phyloP scores from a whole-genome alignment of 441 rosid genomes.

The Erodium texanum region DNA sequence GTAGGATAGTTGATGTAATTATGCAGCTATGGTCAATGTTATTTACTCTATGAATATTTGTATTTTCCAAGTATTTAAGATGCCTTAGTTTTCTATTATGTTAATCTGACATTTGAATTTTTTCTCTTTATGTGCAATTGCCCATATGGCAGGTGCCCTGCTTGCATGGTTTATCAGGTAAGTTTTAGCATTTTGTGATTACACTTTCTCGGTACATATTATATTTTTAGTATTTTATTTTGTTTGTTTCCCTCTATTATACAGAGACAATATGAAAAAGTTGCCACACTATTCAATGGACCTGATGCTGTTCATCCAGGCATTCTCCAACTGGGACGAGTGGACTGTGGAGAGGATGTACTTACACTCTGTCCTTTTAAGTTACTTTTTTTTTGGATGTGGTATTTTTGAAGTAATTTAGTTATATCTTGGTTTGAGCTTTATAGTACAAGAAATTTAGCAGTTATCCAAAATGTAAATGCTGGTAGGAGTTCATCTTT shows the following conservation, averaged over 20 bases:
- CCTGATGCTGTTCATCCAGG: slow-evolving; percentile 92
- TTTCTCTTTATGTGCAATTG: slow-evolving; percentile 15
- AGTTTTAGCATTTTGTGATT: slow-evolving; percentile 8
- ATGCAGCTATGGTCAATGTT: not conserved
- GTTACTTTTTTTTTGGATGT: no score
- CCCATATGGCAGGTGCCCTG: slow-evolving; percentile 75
- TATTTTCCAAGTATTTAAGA: not conserved
- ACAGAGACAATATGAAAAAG: slow-evolving; percentile 91
- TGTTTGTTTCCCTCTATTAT: slow-evolving; percentile 19
- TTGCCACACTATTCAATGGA: slow-evolving; percentile 88
- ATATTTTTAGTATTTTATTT: slow-evolving; percentile 14
- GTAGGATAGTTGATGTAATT: no score
- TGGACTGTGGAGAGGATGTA: slow-evolving; percentile 89
- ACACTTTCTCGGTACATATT: not conserved
- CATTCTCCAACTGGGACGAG: slow-evolving; percentile 66
- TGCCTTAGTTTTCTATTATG: not conserved
- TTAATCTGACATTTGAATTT: slow-evolving; percentile 16
- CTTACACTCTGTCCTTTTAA: slow-evolving; percentile 1
- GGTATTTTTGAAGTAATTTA: no score
- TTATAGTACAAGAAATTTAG: no score
- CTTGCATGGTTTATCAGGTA: slow-evolving; percentile 97
- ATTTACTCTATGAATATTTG: not conserved
- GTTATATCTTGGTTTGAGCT: no score
- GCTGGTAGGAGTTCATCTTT: no score
- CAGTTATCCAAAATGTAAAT: no score